These are phyloP conservation scores for Macrolepiota albuminosa DNA, from an alignment of 768 basidiomycete species.

Conservation along the genomic window DNA sequence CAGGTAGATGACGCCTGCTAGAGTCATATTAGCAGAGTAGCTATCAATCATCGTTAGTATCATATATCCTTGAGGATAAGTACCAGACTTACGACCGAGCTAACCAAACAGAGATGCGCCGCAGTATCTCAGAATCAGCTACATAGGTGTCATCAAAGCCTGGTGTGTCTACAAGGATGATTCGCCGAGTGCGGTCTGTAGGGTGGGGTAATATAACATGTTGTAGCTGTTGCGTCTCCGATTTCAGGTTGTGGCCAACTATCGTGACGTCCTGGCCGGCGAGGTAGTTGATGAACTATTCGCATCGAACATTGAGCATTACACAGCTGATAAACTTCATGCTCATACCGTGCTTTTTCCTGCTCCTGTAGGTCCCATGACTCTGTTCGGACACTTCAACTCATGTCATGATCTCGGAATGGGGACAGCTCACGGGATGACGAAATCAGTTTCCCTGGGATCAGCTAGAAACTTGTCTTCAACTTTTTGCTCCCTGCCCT, in stretches of 20 bases:
- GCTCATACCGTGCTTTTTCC: constrained; percentile 12
- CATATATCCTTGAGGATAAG: background rate
- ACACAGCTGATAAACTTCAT: background rate
- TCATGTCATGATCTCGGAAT: background rate
- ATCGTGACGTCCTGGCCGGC: background rate
- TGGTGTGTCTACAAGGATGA: constrained; percentile 12
- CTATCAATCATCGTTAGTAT: background rate
- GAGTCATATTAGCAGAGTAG: constrained; percentile 12
- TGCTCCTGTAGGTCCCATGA: constrained; percentile 11
- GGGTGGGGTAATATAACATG: constrained; percentile 10
- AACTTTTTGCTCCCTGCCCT: constrained; percentile 6
- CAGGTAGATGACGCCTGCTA: constrained; percentile 15
- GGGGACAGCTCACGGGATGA: constrained; percentile 7
- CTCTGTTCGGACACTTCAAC: background rate
- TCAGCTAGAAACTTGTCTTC: constrained; percentile 8
- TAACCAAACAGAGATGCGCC: constrained; percentile 9
- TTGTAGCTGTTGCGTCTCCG: constrained; percentile 11
- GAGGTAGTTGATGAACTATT: constrained; percentile 12
- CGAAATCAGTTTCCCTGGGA: constrained; percentile 6
- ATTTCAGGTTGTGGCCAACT: constrained; percentile 10
- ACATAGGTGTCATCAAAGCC: constrained; percentile 13
- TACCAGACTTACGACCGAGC: constrained; percentile 8
- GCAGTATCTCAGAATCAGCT: constrained; percentile 10
- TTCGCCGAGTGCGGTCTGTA: constrained; percentile 2
- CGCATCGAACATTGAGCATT: background rate